A percentile compares a stretch with the other conserved stretches of the same genome.
Evolutionary conservation across 192 early-diverging fungal species (phyloP).

Genomic region (Pecoramyces ruminantium): DNA sequence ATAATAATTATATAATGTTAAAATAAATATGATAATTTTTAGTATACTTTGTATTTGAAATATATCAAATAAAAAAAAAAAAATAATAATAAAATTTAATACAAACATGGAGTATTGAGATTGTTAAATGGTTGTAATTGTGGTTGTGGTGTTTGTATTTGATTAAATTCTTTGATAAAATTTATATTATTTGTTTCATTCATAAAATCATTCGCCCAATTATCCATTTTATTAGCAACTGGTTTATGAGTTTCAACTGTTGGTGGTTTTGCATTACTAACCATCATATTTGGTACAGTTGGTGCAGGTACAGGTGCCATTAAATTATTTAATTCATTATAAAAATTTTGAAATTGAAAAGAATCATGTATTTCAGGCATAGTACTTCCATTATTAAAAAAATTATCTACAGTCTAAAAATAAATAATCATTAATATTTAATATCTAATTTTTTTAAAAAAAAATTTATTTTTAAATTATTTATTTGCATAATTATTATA

Average conservation of each 20-base stretch:
- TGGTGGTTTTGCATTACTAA: background rate
- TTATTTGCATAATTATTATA: too few species aligned
- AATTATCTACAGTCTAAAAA: background rate
- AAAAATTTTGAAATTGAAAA: background rate
- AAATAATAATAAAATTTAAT: too few species aligned
- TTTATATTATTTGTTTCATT: background rate
- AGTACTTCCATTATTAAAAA: background rate
- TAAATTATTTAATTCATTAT: background rate
- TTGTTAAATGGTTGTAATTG: background rate
- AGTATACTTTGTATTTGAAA: too few species aligned
- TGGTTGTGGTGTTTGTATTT: background rate
- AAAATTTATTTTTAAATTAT: too few species aligned
- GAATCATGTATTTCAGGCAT: background rate
- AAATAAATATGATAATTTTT: too few species aligned
- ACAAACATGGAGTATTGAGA: background rate
- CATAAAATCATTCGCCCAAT: background rate
- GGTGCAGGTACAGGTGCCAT: background rate
- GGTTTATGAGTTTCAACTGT: background rate
- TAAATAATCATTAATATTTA: too few species aligned
- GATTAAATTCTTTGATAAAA: background rate
- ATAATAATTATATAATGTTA: background rate
- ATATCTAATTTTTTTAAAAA: too few species aligned
- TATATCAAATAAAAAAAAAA: too few species aligned
- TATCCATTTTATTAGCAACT: background rate
- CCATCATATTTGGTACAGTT: background rate